Evolutionary conservation across 2,329 filamentous ascomycete species (phyloP), one percentile per base, ranked within the genome.

Genomic region (Talaromyces sp.): DNA sequence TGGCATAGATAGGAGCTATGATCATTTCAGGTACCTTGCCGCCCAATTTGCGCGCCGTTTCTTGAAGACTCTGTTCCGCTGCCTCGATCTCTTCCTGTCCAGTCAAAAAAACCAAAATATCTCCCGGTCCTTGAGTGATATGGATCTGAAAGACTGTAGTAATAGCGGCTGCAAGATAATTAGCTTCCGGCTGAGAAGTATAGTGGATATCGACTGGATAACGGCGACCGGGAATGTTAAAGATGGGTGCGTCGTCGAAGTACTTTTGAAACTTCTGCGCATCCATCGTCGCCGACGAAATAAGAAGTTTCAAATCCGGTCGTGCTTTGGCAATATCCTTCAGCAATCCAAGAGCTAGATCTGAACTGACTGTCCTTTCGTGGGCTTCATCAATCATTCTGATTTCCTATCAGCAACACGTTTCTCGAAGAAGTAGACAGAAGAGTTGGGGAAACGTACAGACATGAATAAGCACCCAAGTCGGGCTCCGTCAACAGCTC

Each of bases 81-180:
- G 90, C 87, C 72, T 97, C 93, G 62, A 99, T 99, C 73, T 99
- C 95, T 72, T 98, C 95, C 74, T 98, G 93, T 47, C 95, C 95
- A 0, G 94, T 97, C 41, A 99, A 80, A 77, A 99, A 99, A 2
- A 98, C 92, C 3, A 99, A 80, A 19, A 99, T 96, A 71, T 97
- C 95, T 13, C 95, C 95, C 66, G 86, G 86, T 0, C 88, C 89
- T 73, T 96, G 92, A 0, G 89, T 91, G 0, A 93, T 90, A 73
- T 99, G 95, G 47, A 98, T 97, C 74, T 98, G 94, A 72, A 98
- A 97, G 5, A 96, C 88, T 0, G 94, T 98, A 0, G 92, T 96
- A 67, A 98, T 92, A 31, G 92, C 92, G 0, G 95, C 94, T 0
- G 90, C 89, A 1, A 99, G 82, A 72, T 97, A 98, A 73, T 98